Percentiles rank a stretch among this genome's conserved stretches.
Evolutionary conservation across 2,329 filamentous ascomycete genomes (phyloP).

Genomic region (Niveomyces coronatus): DNA sequence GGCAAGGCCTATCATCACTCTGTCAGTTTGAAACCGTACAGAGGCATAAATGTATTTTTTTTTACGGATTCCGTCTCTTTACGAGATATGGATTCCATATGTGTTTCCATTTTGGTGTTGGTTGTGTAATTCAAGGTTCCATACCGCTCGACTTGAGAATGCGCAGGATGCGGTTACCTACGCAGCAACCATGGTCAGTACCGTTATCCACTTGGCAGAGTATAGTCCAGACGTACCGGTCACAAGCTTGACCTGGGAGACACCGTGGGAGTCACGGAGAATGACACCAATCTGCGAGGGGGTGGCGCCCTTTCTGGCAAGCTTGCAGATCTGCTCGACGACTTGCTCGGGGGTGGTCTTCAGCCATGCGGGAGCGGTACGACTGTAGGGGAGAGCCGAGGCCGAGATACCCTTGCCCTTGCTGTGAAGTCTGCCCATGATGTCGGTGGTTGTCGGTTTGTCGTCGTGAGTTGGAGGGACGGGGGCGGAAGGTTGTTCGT

Average conservation of each 20-base stretch:
- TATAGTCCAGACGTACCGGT: slow-evolving; percentile 79
- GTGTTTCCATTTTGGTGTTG: slow-evolving; percentile 18
- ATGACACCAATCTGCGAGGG: slow-evolving; percentile 99
- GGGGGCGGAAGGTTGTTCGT: slow-evolving; percentile 19
- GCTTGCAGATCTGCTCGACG: slow-evolving; percentile 98
- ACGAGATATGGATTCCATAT: slow-evolving; percentile 13
- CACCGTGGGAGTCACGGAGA: slow-evolving; percentile 94
- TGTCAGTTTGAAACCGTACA: slow-evolving; percentile 89
- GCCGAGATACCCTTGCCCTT: slow-evolving; percentile 98
- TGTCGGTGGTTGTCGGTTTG: slow-evolving; percentile 37
- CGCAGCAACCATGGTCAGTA: slow-evolving; percentile 27
- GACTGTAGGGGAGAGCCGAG: slow-evolving; percentile 94
- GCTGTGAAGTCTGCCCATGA: slow-evolving; percentile 96
- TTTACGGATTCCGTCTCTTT: too few relatives aligned
- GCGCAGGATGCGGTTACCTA: slow-evolving; percentile 99
- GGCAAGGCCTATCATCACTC: slow-evolving; percentile 94
- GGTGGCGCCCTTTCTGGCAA: slow-evolving; percentile 97
- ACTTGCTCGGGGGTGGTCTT: slow-evolving; percentile 99
- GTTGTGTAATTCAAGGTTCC: slow-evolving; percentile 31
- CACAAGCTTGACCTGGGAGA: slow-evolving; percentile 95
- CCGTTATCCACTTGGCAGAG: too few relatives aligned
- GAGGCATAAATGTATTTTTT: slow-evolving; percentile 50
- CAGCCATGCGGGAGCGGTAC: slow-evolving; percentile 85
- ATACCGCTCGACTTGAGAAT: slow-evolving; percentile 98
- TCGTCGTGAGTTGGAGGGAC: slow-evolving; percentile 28